phyloP scores from a whole-genome alignment of 192 early-diverging fungal genomes.

The Geranomyces variabilis region DNA sequence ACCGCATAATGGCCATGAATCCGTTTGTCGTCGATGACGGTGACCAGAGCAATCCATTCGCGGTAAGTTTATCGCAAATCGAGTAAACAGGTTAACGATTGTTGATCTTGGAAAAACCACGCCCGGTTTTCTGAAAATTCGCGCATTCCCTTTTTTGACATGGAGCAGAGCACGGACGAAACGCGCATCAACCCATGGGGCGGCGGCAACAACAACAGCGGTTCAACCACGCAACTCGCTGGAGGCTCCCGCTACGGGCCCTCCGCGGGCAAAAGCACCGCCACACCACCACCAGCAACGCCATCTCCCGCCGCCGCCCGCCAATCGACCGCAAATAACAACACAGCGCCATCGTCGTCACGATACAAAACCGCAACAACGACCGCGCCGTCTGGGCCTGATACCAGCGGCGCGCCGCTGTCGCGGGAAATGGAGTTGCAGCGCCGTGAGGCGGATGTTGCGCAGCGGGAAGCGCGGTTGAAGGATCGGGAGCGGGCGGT shows the following conservation, averaged over 20 bases:
- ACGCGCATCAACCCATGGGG: not conserved
- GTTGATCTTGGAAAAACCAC: not conserved
- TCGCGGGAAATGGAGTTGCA: slow-evolving; percentile 29
- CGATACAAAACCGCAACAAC: not conserved
- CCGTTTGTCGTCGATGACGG: not conserved
- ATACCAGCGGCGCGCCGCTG: not conserved
- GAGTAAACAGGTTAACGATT: not conserved
- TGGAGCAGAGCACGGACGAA: not conserved
- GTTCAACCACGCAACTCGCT: too few relatives aligned
- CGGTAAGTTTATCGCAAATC: not conserved
- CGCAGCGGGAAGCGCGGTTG: slow-evolving; percentile 30
- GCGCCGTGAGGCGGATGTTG: slow-evolving; percentile 25
- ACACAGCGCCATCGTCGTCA: not conserved
- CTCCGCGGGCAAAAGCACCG: not conserved
- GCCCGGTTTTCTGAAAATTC: too few relatives aligned
- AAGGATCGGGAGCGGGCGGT: slow-evolving; percentile 29
- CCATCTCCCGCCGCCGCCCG: not conserved
- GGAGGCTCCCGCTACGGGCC: too few relatives aligned
- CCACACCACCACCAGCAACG: not conserved
- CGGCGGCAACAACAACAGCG: not conserved
- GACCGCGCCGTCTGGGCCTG: not conserved
- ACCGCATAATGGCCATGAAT: not conserved
- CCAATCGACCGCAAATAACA: not conserved
- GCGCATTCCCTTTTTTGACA: too few relatives aligned
- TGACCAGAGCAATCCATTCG: not conserved